Percentiles rank a stretch among this genome's conserved stretches.
Conservation (phyloP, 257 asterid species). For the Solanum dulcamara region DNA sequence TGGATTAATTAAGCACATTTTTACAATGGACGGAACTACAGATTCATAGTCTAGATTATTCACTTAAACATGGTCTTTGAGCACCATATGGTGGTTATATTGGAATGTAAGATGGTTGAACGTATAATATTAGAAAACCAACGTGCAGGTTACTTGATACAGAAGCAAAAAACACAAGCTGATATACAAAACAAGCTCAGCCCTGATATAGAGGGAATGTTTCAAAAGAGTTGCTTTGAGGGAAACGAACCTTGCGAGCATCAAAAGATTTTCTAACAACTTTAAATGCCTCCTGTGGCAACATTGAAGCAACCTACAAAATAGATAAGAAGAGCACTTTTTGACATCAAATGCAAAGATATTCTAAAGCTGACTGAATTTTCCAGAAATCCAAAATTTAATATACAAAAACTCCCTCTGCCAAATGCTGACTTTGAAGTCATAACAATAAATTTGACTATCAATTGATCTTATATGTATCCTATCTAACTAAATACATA, state of each 20-base stretch:
- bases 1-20: neutral
- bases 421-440: neutral
- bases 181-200: neutral
- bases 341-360: neutral
- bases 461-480: neutral
- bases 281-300: conserved; percentile 81
- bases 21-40: neutral
- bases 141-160: neutral
- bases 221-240: neutral
- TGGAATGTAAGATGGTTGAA: neutral
- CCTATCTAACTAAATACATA: neutral
- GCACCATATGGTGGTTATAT: neutral
- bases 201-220: neutral
- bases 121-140: neutral
- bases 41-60: neutral
- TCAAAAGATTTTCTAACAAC: conserved; percentile 89
- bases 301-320: conserved; percentile 86
- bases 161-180: neutral
- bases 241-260: conserved; percentile 77
- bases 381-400: neutral
- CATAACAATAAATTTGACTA: neutral
- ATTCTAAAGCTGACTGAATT: neutral
- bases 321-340: neutral
- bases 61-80: neutral
- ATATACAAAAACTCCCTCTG: neutral